phyloP scores from a whole-genome alignment of 768 basidiomycete genomes.

The Lyophyllum semitale region DNA sequence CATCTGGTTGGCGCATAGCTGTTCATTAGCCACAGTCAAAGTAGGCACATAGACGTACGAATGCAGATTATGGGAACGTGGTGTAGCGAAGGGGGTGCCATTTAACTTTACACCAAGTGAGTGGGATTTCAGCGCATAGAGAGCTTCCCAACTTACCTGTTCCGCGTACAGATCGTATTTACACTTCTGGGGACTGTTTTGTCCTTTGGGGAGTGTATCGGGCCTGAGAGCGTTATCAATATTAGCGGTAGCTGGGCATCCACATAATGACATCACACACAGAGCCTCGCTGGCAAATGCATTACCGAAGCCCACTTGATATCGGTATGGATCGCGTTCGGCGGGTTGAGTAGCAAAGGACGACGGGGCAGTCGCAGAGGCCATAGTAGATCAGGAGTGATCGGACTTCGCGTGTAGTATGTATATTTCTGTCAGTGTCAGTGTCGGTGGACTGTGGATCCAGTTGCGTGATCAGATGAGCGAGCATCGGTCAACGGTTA shows the following conservation, averaged over 20 bases:
- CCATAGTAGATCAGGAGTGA: background rate
- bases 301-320: slow-evolving; percentile 62
- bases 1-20: slow-evolving; percentile 37
- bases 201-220: no score
- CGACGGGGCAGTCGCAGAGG: slow-evolving; percentile 41
- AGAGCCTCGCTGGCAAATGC: slow-evolving; percentile 57
- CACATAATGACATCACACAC: slow-evolving; percentile 31
- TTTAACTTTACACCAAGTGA: slow-evolving; percentile 44
- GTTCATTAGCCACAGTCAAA: no score
- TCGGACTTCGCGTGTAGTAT: no score
- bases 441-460: no score
- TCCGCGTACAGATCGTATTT: slow-evolving; percentile 67
- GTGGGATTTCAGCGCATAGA: background rate
- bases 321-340: slow-evolving; percentile 53
- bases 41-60: slow-evolving; percentile 35
- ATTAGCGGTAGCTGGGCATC: background rate
- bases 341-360: slow-evolving; percentile 37
- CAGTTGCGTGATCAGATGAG: no score
- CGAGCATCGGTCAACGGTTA: no score
- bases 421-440: no score
- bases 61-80: slow-evolving; percentile 53
- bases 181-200: no score
- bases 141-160: slow-evolving; percentile 37
- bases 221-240: slow-evolving; percentile 37
- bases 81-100: slow-evolving; percentile 62